Base-by-base conservation (phyloP, 306 rosid species). In the Aeschynomene evenia region DNA sequence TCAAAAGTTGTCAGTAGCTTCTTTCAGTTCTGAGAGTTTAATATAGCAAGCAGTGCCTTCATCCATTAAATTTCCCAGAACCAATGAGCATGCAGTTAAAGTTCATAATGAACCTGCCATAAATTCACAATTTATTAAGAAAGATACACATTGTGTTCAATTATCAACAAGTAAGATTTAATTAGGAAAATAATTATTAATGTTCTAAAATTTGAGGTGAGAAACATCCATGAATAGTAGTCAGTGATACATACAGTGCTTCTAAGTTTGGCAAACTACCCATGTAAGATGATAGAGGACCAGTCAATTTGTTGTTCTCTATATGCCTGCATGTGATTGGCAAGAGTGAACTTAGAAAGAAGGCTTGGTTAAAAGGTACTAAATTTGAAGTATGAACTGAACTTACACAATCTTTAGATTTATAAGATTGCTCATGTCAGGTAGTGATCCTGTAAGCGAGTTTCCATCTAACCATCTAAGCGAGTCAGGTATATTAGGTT, bases 401-500 rank as follows among this genome's bases (percentile, higher is more conserved):
- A 70, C 97, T 88, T 81, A 91, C 96, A 91, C 76, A 75, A 91
- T 87, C 84, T 84, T 85, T 77, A 91, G 73, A 64, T 77, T 84
- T 48, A 87, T 64, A 7, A 91, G 96, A 72, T 77, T 87, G 74
- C 86, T 81, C 52, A 89, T 72, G 90, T 89, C 97, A 60, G 97
- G 96, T 20, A 91, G 83, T 26, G 58, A 64, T 53, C 96, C 97
- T 15, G 79, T 81, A 37, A 91, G 82, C 64, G 79, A 77, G 74
- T 91, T 91, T 8, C 86, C 85, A 77, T 77, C 87, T 79, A 91
- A 77, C 96, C 96, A 87, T 85, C 97, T 89, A 75, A 70, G 66
- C 10, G 55, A 83, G 63, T 89, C 92, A 21, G 68, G 80, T 20
- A 81, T 66, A 48, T 65, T 24, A 55, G 92, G 96, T 57, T 89